Base-by-base conservation (phyloP, 176 grass and related monocot genomes). In the Lolium rigidum region DNA sequence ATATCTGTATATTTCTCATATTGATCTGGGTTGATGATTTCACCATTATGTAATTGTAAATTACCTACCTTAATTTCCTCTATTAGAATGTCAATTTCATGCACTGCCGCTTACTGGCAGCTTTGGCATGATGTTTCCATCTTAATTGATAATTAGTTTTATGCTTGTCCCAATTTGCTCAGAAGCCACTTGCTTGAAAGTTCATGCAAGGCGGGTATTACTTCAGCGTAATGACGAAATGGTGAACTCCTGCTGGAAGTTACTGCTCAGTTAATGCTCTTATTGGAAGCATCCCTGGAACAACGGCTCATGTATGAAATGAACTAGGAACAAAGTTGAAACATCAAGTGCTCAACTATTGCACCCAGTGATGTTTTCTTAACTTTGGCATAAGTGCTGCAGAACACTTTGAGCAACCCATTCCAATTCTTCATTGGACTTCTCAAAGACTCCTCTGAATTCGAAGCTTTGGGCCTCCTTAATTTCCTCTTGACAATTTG, bases 401-500 rank as follows among this genome's bases (percentile, higher is more conserved):
- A 71, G 21, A 64, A 79, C 62, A 43, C 14, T 35, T 70, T 75
- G 41, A 43, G 41, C 41, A 43, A 10, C 41, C 10, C 76, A 74
- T 9, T 35, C 7, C 24, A 76, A 51, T 1, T 24, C 24, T 51
- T 44, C 65, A 15, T 59, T 52, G 73, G 57, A 63, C 20, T 65
- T 37, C 50, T 76, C 48, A 79, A 55, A 22, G 67, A 17, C 16
- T 24, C 11, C 70, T 71, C 39, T 12, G 9, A 10, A 12, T 41
- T 4, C 9, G 75, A 58, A 39, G 17, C 75, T 37, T 39, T 21
- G 22, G 46, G 71, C 21, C 16, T 50, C 46, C 11, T 51, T 50
- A 26, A 70, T 81, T 52, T 74, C 74, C 22, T 37, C 77, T 80
- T 80, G 67, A 85, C 48, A 80, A 60, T 49, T 82, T 84, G 85